Base-by-base conservation (phyloP, 805 yeast genomes). In the Saccharomycopsis capsularis region DNA sequence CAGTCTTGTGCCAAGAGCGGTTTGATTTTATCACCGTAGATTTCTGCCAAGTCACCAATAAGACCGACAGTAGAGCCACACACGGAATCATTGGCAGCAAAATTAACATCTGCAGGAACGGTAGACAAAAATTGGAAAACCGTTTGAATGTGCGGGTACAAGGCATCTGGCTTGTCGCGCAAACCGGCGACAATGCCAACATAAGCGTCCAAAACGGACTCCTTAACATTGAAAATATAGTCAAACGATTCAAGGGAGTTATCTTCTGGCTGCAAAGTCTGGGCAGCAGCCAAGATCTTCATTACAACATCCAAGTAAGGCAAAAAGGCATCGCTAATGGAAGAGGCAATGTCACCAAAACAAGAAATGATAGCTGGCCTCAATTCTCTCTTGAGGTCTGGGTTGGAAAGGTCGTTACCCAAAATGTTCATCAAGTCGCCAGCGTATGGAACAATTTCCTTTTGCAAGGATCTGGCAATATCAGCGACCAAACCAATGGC, bases 401-500 rank as follows among this genome's bases (percentile, higher is more conserved):
- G 73, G 58, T 77, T 77, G 51, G 83, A 79, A 54, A 93, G 73
- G 60, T 80, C 79, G 43, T 75, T 73, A 47, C 95, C 91, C 61
- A 93, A 74, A 42, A 84, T 83, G 45, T 78, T 77, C 95, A 93
- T 89, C 61, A 91, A 76, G 3, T 82, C 84, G 52, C 80, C 81
- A 55, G 85, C 79, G 63, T 86, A 91, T 47, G 84, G 87, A 51
- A 76, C 74, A 56, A 90, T 79, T 24, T 73, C 73, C 22, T 72
- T 75, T 29, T 95, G 95, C 46, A 93, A 73, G 0, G 97, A 87
- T 61, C 89, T 95, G 7, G 95, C 78, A 57, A 91, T 82, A 68
- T 93, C 99, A 18, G 96, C 96, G 51, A 93, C 89, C 44, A 93
- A 75, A 3, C 99, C 98, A 50, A 93, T 89, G 2, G 98, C 95